Evolutionary conservation across 208 protist genomes (phyloP).

Genomic region (Trypanosoma mega): DNA sequence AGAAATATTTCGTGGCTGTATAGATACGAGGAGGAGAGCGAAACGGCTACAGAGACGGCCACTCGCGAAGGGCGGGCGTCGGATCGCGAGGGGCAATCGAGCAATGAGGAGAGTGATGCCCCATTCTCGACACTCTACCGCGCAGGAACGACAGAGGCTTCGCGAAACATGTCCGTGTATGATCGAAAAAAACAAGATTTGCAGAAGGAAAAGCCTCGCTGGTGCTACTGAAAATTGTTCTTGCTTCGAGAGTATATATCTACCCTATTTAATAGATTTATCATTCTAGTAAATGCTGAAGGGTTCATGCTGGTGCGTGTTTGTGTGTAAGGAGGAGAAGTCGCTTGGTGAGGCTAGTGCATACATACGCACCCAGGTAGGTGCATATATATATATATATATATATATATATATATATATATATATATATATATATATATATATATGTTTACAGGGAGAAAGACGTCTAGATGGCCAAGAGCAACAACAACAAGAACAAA

Average conservation of each 20-base stretch:
- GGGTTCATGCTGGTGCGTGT: too few species aligned
- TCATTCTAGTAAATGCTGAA: too few species aligned
- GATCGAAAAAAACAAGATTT: conserved; percentile 30
- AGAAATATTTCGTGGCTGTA: conserved; percentile 25
- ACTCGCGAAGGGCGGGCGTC: conserved; percentile 5
- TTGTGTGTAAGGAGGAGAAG: too few species aligned
- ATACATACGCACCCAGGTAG: too few species aligned
- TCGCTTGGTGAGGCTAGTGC: too few species aligned
- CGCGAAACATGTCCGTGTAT: conserved; percentile 22
- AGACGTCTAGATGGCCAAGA: too few species aligned
- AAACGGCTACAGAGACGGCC: conserved; percentile 10
- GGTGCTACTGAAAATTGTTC: conserved; percentile 28
- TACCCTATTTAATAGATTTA: too few species aligned
- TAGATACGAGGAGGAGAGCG: conserved; percentile 17
- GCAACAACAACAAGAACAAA: too few species aligned
- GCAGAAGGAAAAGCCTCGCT: conserved; percentile 28
- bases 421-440: too few species aligned
- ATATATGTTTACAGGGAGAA: too few species aligned
- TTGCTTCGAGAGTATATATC: background rate
- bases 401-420: too few species aligned
- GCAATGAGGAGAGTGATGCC: background rate
- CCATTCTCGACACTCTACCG: background rate
- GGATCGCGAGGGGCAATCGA: background rate
- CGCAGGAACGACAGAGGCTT: background rate
- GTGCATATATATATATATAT: too few species aligned